A percentile compares a stretch with the other conserved stretches of the same genome.
phyloP scores from a whole-genome alignment of 176 grass and related monocot genomes.

The Aegilops umbellulata region DNA sequence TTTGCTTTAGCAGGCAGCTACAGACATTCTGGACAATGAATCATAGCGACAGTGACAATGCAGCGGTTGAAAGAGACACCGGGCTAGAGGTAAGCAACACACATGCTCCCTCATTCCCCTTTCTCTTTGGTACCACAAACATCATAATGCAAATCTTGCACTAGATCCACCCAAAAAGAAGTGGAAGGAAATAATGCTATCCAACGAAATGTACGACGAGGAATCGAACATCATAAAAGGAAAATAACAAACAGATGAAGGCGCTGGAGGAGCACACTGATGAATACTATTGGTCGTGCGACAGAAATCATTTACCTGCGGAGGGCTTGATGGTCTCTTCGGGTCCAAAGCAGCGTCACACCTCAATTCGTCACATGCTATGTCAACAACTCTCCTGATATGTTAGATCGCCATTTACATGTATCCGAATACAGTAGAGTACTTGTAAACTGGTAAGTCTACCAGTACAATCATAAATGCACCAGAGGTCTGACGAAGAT shows the following conservation, averaged over 20 bases:
- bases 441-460: not conserved
- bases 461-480: not conserved
- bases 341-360: too few relatives aligned
- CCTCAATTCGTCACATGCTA: not conserved
- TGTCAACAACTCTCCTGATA: slow-evolving; percentile 3
- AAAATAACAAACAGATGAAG: slow-evolving; percentile 26
- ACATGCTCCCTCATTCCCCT: not conserved
- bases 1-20: not conserved
- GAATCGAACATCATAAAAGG: not conserved
- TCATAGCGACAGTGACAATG: not conserved
- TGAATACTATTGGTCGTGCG: not conserved
- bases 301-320: slow-evolving; percentile 6
- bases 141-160: not conserved
- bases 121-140: slow-evolving; percentile 5
- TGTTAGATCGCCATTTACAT: not conserved
- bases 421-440: not conserved
- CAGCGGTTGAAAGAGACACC: not conserved
- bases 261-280: not conserved
- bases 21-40: slow-evolving; percentile 9
- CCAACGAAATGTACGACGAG: not conserved
- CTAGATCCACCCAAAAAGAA: slow-evolving; percentile 14
- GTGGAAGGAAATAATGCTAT: not conserved
- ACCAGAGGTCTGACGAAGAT: slow-evolving; percentile 2
- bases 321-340: not conserved
- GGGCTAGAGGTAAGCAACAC: slow-evolving; percentile 1